A percentile compares a stretch with the other conserved stretches of the same genome.
phyloP scores from a whole-genome alignment of 2,329 filamentous ascomycete genomes.

The Colletotrichum paranaense region DNA sequence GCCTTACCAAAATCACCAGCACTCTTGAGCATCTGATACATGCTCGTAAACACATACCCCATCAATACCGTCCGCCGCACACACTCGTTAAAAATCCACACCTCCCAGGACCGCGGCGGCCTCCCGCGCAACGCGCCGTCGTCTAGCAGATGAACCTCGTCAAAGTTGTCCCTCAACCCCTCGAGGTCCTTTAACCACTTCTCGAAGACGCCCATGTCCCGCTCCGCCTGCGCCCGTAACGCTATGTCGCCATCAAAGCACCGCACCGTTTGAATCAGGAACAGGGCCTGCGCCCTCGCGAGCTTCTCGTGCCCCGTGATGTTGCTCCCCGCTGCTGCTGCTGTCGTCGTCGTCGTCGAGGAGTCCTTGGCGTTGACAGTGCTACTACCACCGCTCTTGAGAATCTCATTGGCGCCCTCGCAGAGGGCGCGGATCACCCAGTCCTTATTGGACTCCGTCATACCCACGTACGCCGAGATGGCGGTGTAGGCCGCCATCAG shows the following conservation, averaged over 20 bases:
- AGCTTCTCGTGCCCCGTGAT: slow-evolving; percentile 51
- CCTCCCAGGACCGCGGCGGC: slow-evolving; percentile 56
- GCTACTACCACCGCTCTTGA: slow-evolving; percentile 33
- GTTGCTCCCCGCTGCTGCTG: not conserved
- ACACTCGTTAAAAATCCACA: slow-evolving; percentile 57
- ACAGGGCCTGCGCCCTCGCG: slow-evolving; percentile 55
- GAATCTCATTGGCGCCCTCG: slow-evolving; percentile 50
- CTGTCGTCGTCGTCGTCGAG: not conserved
- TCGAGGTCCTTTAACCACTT: slow-evolving; percentile 51
- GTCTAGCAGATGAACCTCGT: slow-evolving; percentile 41
- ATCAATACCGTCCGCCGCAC: slow-evolving; percentile 51
- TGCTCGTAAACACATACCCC: slow-evolving; percentile 45
- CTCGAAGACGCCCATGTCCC: slow-evolving; percentile 49
- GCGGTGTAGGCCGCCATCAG: slow-evolving; percentile 54
- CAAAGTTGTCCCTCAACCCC: slow-evolving; percentile 47
- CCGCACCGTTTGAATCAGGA: slow-evolving; percentile 54
- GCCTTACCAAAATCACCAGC: slow-evolving; percentile 34
- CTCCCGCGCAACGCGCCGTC: slow-evolving; percentile 41
- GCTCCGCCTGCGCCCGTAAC: slow-evolving; percentile 53
- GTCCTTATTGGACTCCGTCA: slow-evolving; percentile 49
- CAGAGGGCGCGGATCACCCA: slow-evolving; percentile 53
- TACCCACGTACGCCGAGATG: slow-evolving; percentile 51
- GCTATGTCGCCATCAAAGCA: slow-evolving; percentile 57
- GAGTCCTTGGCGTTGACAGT: not conserved
- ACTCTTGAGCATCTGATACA: slow-evolving; percentile 48